phyloP scores from a whole-genome alignment of 352 stramenopile species.

The Globisporangium irregulare region DNA sequence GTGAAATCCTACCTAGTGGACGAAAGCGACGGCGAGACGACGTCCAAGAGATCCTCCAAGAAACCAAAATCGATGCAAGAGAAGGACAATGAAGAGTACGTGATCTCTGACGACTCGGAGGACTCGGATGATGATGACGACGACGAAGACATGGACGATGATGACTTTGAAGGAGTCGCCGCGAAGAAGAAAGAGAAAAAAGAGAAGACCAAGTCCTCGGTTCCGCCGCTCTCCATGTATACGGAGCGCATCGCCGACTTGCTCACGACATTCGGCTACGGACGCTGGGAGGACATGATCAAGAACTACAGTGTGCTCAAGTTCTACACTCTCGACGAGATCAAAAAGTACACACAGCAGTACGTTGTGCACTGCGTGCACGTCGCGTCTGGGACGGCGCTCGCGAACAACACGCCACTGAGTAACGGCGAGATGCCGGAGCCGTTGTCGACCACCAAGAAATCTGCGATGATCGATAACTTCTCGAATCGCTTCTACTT shows the following conservation, averaged over 20 bases:
- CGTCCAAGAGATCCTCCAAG: slow-evolving; percentile 19
- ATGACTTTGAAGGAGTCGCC: slow-evolving; percentile 30
- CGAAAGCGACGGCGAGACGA: slow-evolving; percentile 50
- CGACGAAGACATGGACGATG: slow-evolving; percentile 45
- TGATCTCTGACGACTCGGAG: slow-evolving; percentile 62
- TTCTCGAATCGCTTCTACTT: slow-evolving; percentile 47
- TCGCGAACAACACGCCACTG: slow-evolving; percentile 16
- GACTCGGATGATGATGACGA: slow-evolving; percentile 62
- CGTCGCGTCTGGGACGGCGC: slow-evolving; percentile 28
- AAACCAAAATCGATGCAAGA: slow-evolving; percentile 21
- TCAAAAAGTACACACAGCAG: slow-evolving; percentile 47
- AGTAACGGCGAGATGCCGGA: slow-evolving; percentile 18
- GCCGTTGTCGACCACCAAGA: slow-evolving; percentile 9
- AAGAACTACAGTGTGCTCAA: slow-evolving; percentile 26
- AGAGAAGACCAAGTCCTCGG: slow-evolving; percentile 20
- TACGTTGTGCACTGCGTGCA: slow-evolving; percentile 54
- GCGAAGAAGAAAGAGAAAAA: slow-evolving; percentile 34
- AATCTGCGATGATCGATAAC: slow-evolving; percentile 34
- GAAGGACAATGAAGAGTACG: slow-evolving; percentile 68
- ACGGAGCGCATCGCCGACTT: slow-evolving; percentile 42
- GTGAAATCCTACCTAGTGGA: slow-evolving; percentile 78
- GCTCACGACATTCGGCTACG: slow-evolving; percentile 74
- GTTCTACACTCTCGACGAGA: slow-evolving; percentile 36
- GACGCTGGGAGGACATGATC: slow-evolving; percentile 77
- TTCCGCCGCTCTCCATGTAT: slow-evolving; percentile 37